Evolutionary conservation across 176 grass and related monocot species (phyloP).

Genomic region (Oryza australiensis): DNA sequence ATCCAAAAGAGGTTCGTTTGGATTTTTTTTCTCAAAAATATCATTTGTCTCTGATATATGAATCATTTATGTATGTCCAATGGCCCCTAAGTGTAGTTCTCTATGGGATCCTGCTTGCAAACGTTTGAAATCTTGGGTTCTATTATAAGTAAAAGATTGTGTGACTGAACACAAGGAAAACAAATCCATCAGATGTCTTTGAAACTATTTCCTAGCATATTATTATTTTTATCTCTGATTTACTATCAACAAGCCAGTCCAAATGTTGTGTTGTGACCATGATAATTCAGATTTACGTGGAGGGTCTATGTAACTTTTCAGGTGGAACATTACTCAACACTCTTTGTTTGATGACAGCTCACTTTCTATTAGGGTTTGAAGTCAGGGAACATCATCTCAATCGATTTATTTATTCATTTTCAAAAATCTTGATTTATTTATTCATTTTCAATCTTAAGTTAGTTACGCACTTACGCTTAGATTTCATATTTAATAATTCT

Average conservation of each 20-base stretch:
- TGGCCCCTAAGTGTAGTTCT: not conserved
- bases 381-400: not conserved
- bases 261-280: too few relatives aligned
- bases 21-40: slow-evolving; percentile 28
- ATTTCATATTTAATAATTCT: slow-evolving; percentile 10
- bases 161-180: not conserved
- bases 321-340: not conserved
- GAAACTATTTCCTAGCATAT: too few relatives aligned
- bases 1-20: slow-evolving; percentile 69
- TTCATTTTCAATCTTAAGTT: not conserved
- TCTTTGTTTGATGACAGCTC: not conserved
- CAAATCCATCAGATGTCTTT: too few relatives aligned
- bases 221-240: too few relatives aligned
- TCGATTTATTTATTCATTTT: not conserved
- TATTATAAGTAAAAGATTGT: not conserved
- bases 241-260: too few relatives aligned
- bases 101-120: not conserved
- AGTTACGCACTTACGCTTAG: not conserved
- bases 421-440: not conserved
- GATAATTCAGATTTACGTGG: too few relatives aligned
- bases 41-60: slow-evolving; percentile 8
- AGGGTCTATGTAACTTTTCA: not conserved
- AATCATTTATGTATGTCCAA: not conserved
- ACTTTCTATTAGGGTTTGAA: not conserved
- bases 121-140: not conserved